A percentile compares a stretch with the other conserved stretches of the same genome.
phyloP scores from a whole-genome alignment of 129 eudicot species.

The Escallonia rubra region DNA sequence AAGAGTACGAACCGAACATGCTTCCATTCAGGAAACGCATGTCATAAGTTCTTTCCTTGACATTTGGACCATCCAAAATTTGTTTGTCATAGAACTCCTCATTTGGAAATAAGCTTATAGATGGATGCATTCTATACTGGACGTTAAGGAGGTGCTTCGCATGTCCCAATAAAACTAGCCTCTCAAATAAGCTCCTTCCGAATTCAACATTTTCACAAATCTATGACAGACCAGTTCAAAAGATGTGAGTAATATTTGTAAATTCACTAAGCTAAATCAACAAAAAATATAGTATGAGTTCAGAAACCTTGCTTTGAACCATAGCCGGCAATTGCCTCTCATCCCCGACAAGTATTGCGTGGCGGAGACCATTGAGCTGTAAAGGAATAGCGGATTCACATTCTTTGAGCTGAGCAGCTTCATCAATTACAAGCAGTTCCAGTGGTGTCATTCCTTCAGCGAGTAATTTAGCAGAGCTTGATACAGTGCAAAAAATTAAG shows the following conservation, averaged over 20 bases:
- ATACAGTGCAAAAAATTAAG: constrained; percentile 37
- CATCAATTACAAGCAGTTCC: constrained; percentile 22
- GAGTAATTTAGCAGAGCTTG: constrained; percentile 29
- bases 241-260: neutral
- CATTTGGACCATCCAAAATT: constrained; percentile 53
- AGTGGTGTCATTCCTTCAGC: constrained; percentile 11
- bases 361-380: constrained; percentile 20
- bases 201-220: constrained; percentile 46
- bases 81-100: constrained; percentile 40
- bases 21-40: constrained; percentile 43
- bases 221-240: constrained; percentile 17
- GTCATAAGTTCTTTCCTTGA: constrained; percentile 18
- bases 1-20: constrained; percentile 58
- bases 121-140: constrained; percentile 88
- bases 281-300: neutral
- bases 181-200: constrained; percentile 80
- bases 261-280: too few relatives aligned
- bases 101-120: constrained; percentile 72
- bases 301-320: constrained; percentile 21
- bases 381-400: constrained; percentile 24
- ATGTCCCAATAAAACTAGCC: constrained; percentile 53
- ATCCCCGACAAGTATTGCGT: constrained; percentile 28
- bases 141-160: constrained; percentile 55
- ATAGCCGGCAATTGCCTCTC: constrained; percentile 28
- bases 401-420: constrained; percentile 30